These are phyloP conservation scores for Blumeriella jaapii DNA, from an alignment of 2,329 filamentous ascomycete species.

Conservation along the genomic window DNA sequence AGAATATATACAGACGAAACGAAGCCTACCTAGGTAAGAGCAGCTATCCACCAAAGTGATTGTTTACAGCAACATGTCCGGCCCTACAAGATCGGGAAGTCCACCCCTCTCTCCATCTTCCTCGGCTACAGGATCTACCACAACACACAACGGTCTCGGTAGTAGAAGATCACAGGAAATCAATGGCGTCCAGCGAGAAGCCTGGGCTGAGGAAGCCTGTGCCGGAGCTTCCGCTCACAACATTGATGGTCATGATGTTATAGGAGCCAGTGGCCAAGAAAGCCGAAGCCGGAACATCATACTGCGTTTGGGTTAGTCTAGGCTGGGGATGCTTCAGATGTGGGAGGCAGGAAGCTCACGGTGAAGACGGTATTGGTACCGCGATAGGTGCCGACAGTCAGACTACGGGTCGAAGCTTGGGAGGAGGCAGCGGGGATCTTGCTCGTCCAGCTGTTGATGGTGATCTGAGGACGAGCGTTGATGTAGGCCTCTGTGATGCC, in stretches of 20 bases:
- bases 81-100: too few relatives aligned
- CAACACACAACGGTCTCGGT: too few relatives aligned
- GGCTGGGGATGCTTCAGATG: background rate
- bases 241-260: constrained; percentile 31
- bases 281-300: constrained; percentile 6
- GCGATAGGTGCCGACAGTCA: constrained; percentile 54
- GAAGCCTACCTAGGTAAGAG: too few relatives aligned
- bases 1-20: too few relatives aligned
- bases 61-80: too few relatives aligned
- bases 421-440: constrained; percentile 40
- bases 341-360: background rate
- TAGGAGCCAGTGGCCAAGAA: constrained; percentile 7
- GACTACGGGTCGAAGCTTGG: constrained; percentile 52
- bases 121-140: too few relatives aligned
- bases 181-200: constrained; percentile 10
- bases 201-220: constrained; percentile 41
- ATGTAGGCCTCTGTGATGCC: constrained; percentile 53
- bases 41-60: too few relatives aligned
- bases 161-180: constrained; percentile 8
- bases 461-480: constrained; percentile 43
- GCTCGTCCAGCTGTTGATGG: constrained; percentile 42
- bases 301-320: background rate
- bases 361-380: constrained; percentile 28
- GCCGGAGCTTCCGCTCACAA: constrained; percentile 47
- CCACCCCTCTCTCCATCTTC: too few relatives aligned